These are phyloP conservation scores for Coniochaeta prunicola DNA, from an alignment of 2,329 filamentous ascomycete genomes.

Conservation along the genomic window DNA sequence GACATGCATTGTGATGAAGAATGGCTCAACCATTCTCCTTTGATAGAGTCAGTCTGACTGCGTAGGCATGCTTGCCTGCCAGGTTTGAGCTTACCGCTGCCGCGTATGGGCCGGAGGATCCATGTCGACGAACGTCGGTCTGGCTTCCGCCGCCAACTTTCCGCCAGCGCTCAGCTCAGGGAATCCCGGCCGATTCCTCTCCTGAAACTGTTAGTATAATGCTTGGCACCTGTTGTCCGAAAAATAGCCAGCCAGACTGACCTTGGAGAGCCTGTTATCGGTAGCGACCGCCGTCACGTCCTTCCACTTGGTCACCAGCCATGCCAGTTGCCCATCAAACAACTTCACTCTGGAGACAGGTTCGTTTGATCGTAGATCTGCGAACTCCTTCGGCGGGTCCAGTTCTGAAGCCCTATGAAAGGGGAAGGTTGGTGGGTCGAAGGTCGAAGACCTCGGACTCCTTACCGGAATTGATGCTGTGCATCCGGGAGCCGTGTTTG, in stretches of 20 bases:
- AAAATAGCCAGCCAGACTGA: slow-evolving; percentile 7
- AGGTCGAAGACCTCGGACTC: not conserved
- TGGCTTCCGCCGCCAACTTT: slow-evolving; percentile 38
- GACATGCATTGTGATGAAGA: slow-evolving; percentile 32
- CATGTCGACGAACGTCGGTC: slow-evolving; percentile 44
- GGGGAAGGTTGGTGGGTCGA: slow-evolving; percentile 24
- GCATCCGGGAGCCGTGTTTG: not conserved
- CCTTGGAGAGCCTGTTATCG: slow-evolving; percentile 38
- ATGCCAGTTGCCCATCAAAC: slow-evolving; percentile 37
- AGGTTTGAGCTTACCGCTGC: slow-evolving; percentile 26
- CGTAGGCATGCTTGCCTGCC: not conserved
- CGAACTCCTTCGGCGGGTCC: slow-evolving; percentile 36
- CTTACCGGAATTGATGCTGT: not conserved
- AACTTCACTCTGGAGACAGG: slow-evolving; percentile 37
- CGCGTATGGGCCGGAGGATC: slow-evolving; percentile 38
- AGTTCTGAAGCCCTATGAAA: slow-evolving; percentile 29
- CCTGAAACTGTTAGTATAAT: slow-evolving; percentile 13
- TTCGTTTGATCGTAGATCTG: slow-evolving; percentile 30
- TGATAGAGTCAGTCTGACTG: not conserved
- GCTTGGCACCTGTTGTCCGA: not conserved
- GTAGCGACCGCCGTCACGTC: slow-evolving; percentile 37
- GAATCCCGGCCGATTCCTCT: slow-evolving; percentile 34
- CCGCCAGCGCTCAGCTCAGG: slow-evolving; percentile 39
- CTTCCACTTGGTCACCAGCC: slow-evolving; percentile 39
- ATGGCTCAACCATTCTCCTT: slow-evolving; percentile 36